Base-by-base conservation (phyloP, 2,329 filamentous ascomycete species). In the Trichoderma asperellum region DNA sequence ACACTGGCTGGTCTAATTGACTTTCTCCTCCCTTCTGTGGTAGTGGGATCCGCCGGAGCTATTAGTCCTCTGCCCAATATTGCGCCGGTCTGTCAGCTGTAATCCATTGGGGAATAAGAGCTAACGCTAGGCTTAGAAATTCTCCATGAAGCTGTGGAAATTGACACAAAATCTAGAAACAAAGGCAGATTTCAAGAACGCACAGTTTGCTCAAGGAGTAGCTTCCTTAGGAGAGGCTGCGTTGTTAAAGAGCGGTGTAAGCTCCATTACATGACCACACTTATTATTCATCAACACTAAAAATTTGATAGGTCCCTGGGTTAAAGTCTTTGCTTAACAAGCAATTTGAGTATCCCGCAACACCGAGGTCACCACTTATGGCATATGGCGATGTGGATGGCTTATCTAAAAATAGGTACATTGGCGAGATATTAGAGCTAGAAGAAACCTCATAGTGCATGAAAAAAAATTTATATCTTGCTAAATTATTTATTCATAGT, bases 11-110 rank as follows among this genome's bases (percentile, higher is more conserved):
- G 62, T 27, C 35, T 65, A 7, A 65, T 65, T 35, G 62, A 65
- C 21, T 57, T 57, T 27, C 62, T 57, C 35, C 52, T 65, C 52
- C 62, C 52, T 1, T 65, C 62, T 14, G 62, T 65, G 27, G 62
- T 47, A 6, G 62, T 57, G 29, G 62, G 62, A n/a, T 43, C 53
- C 4, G 62, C 52, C 12, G 62, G 62, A 14, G 52, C 52, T 18
- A 57, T 65, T 35, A 65, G 52, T n/a, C 52, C 52, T 21, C n/a
- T 65, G 18, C 62, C 62, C 8, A 65, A 65, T 14, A 65, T 65
- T 43, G 62, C 52, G 10, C 52, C 52, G 5, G 62, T 65, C 6
- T n/a, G 62, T 57, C 16, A 57, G 18, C 8, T 21, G 16, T 5
- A 4, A 37, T 2, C n/a, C 6, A 34, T 3, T 10, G 5, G 0